Evolutionary conservation across 306 rosid species (phyloP).

Genomic region (Mimosa bimucronata): DNA sequence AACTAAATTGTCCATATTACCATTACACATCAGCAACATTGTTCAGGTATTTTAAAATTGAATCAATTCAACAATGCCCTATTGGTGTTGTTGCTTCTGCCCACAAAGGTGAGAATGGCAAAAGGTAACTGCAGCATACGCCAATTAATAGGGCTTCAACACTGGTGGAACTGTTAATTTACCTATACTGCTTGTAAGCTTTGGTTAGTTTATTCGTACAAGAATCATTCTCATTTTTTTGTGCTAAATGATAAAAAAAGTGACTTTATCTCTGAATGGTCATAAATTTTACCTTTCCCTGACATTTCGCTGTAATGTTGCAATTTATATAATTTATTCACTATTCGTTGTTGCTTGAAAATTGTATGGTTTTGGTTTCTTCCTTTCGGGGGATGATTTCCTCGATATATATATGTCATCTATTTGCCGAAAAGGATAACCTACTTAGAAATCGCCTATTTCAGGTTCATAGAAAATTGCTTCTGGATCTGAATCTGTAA

Average conservation of each 20-base stretch:
- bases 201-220: neutral
- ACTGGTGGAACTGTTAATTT: conserved; percentile 12
- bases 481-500: conserved; percentile 60
- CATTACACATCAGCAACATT: neutral
- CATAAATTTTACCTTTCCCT: neutral
- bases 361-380: conserved; percentile 4
- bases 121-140: conserved; percentile 4
- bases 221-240: neutral
- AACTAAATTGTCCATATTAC: too few relatives aligned
- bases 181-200: neutral
- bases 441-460: conserved; percentile 40
- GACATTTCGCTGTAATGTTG: conserved; percentile 10
- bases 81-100: too few relatives aligned
- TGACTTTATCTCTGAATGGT: neutral
- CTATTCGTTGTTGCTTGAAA: conserved; percentile 9
- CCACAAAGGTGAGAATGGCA: conserved; percentile 60
- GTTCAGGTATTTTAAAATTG: neutral
- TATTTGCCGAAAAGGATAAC: neutral
- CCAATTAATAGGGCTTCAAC: neutral
- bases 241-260: neutral
- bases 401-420: neutral
- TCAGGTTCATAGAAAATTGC: conserved; percentile 71
- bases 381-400: conserved; percentile 25
- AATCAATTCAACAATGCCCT: neutral
- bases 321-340: conserved; percentile 16